Conservation (phyloP, 176 grass and related monocot genomes). For the Juncus inflexus region DNA sequence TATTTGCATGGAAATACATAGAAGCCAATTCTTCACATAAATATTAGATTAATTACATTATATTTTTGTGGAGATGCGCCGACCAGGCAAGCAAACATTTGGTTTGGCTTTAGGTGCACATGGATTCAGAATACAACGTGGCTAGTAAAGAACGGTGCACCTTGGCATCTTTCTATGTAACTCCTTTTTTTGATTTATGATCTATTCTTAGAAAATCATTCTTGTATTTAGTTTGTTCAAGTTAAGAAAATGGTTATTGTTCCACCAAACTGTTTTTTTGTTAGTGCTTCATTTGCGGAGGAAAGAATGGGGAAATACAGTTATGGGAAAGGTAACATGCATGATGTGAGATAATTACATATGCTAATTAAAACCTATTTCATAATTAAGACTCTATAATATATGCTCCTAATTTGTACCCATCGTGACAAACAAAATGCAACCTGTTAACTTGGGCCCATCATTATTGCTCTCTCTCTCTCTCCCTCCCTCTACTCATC, state of each 20-base stretch:
- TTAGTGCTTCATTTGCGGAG: constrained; percentile 33
- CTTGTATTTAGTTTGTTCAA: neutral
- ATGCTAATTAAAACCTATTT: constrained; percentile 7
- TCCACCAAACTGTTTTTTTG: constrained; percentile 5
- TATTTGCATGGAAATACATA: no score
- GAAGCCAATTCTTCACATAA: no score
- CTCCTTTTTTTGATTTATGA: neutral
- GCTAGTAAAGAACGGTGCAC: constrained; percentile 25
- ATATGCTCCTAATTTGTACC: neutral
- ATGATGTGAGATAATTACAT: constrained; percentile 3
- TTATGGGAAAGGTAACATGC: no score
- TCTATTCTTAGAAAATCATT: neutral
- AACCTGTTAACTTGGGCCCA: neutral
- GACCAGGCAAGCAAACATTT: constrained; percentile 26
- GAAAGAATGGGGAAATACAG: constrained; percentile 15
- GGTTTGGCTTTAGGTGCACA: constrained; percentile 28
- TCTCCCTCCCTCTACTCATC: no score
- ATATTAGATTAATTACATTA: neutral
- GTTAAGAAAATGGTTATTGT: neutral
- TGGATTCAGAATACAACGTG: constrained; percentile 14
- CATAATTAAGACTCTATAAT: neutral
- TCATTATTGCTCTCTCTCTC: neutral
- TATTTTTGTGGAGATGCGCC: constrained; percentile 26
- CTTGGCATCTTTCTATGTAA: constrained; percentile 23
- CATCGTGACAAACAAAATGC: constrained; percentile 19